Evolutionary conservation across 1,284 basidiomycete genomes (phyloP).

Genomic region (Ganoderma multipileum): DNA sequence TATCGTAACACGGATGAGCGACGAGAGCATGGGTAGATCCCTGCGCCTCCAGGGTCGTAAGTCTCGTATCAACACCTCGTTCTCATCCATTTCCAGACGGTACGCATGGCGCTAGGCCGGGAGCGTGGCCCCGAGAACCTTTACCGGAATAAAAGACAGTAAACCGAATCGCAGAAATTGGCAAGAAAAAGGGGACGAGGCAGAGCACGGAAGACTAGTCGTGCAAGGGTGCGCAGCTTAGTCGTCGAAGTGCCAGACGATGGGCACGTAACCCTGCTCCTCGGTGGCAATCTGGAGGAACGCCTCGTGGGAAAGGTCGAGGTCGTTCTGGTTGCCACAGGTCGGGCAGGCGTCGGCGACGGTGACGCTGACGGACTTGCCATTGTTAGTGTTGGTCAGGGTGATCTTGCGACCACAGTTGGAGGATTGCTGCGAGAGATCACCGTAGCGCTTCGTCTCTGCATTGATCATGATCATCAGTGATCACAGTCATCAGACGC

Average conservation of each 20-base stretch:
- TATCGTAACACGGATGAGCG: constrained; percentile 29
- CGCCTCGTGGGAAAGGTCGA: constrained; percentile 83
- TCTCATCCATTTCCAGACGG: constrained; percentile 29
- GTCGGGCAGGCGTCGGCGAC: constrained; percentile 88
- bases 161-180: constrained; percentile 18
- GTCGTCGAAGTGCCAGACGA: constrained; percentile 53
- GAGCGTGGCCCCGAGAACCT: constrained; percentile 35
- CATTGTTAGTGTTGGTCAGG: constrained; percentile 69
- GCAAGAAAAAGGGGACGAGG: constrained; percentile 12
- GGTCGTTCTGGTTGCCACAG: constrained; percentile 68
- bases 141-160: constrained; percentile 29
- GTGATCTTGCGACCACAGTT: constrained; percentile 72
- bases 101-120: constrained; percentile 28
- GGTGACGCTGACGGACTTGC: constrained; percentile 63
- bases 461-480: neutral
- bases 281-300: constrained; percentile 69
- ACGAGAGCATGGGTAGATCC: constrained; percentile 32
- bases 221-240: constrained; percentile 35
- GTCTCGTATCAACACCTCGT: constrained; percentile 39
- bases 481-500: neutral
- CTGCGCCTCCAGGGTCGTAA: constrained; percentile 50
- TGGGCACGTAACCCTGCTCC: constrained; percentile 64
- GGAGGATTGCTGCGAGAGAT: constrained; percentile 50
- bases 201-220: neutral
- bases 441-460: constrained; percentile 61